These are phyloP conservation scores for Claviceps citrina DNA, from an alignment of 2,329 filamentous ascomycete genomes.

Conservation along the genomic window DNA sequence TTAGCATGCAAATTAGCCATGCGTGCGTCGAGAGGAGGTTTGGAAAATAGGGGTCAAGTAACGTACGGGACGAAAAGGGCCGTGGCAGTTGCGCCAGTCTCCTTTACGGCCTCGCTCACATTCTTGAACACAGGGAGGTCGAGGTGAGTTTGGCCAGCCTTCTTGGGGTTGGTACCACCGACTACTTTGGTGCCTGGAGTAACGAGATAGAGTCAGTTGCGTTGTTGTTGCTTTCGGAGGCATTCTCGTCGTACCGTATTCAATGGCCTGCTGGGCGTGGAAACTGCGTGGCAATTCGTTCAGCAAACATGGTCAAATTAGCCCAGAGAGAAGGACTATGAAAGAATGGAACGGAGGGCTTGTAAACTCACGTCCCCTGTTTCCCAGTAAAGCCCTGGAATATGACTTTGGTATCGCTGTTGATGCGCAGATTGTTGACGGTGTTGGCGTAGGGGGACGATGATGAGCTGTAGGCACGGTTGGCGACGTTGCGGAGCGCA, in stretches of 20 bases:
- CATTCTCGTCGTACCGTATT: conserved; percentile 59
- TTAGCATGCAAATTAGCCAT: conserved; percentile 21
- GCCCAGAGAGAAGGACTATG: no score
- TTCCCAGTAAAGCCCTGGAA: conserved; percentile 97
- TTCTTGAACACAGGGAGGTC: conserved; percentile 84
- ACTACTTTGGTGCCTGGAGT: conserved; percentile 79
- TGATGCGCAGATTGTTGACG: conserved; percentile 80
- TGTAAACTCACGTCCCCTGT: conserved; percentile 87
- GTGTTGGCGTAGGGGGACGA: conserved; percentile 57
- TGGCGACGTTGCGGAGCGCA: conserved; percentile 48
- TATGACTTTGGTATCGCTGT: conserved; percentile 80
- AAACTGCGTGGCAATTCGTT: conserved; percentile 44
- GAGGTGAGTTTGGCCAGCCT: conserved; percentile 81
- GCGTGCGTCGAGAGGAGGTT: not conserved
- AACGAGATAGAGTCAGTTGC: conserved; percentile 12
- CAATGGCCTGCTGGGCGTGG: conserved; percentile 93
- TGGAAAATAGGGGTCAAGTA: conserved; percentile 5
- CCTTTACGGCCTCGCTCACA: conserved; percentile 74
- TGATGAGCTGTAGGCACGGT: conserved; percentile 47
- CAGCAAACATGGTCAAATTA: not conserved
- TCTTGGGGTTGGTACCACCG: conserved; percentile 97
- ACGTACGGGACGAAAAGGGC: conserved; percentile 90
- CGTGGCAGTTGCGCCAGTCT: conserved; percentile 79
- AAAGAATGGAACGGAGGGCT: no score
- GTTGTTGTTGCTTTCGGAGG: not conserved